phyloP scores from a whole-genome alignment of 2,329 filamentous ascomycete species.

The Apiospora kogelbergensis region DNA sequence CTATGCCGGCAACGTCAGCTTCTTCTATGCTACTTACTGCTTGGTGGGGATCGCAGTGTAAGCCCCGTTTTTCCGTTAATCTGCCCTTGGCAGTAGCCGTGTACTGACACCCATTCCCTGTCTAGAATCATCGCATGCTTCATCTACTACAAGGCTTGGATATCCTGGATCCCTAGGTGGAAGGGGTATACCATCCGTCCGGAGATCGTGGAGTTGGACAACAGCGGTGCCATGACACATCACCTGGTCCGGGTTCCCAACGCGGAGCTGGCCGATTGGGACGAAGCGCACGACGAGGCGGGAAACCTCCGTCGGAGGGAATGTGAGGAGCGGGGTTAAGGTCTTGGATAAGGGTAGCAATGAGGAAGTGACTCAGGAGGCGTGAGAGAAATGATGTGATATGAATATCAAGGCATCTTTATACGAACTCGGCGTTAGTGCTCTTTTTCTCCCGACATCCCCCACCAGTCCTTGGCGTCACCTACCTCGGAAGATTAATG shows the following conservation, averaged over 20 bases:
- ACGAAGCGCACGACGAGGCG: slow-evolving; percentile 55
- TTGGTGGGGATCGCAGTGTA: slow-evolving; percentile 64
- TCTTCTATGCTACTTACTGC: slow-evolving; percentile 73
- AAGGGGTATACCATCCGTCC: slow-evolving; percentile 56
- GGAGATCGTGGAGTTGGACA: slow-evolving; percentile 51
- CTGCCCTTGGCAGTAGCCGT: background rate
- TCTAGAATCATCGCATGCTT: slow-evolving; percentile 48
- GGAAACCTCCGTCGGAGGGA: slow-evolving; percentile 28
- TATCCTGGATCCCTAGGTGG: slow-evolving; percentile 52
- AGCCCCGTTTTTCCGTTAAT: slow-evolving; percentile 31
- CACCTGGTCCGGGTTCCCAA: slow-evolving; percentile 54
- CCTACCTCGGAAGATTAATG: too few relatives aligned
- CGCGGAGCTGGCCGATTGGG: slow-evolving; percentile 54
- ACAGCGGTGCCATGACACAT: slow-evolving; percentile 43
- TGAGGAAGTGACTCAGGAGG: background rate
- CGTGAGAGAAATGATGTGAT: background rate
- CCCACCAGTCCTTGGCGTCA: too few relatives aligned
- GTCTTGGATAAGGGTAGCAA: background rate
- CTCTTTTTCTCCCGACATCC: too few relatives aligned
- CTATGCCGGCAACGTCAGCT: slow-evolving; percentile 65
- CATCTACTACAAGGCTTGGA: slow-evolving; percentile 60
- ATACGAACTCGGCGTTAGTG: too few relatives aligned
- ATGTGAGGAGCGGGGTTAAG: background rate
- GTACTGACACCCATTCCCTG: slow-evolving; percentile 22
- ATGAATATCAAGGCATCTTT: too few relatives aligned